These are phyloP conservation scores for Lachnellula suecica DNA, from an alignment of 2,329 filamentous ascomycete genomes.

Conservation along the genomic window DNA sequence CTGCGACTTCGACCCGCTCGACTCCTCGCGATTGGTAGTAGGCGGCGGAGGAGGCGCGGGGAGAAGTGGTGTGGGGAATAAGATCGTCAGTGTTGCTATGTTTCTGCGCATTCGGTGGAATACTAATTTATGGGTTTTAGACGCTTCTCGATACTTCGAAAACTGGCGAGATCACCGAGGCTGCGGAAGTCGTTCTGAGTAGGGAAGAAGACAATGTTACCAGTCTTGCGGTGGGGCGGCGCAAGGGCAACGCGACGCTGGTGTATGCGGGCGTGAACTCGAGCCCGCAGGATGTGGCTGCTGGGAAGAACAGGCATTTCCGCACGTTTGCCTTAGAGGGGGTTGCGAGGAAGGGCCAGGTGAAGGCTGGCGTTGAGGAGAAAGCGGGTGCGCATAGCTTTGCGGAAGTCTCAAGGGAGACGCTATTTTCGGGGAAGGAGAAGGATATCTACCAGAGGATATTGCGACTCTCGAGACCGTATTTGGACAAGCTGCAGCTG, in stretches of 20 bases:
- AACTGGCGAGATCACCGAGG: constrained; percentile 49
- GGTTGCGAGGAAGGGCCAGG: constrained; percentile 30
- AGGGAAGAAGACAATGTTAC: constrained; percentile 87
- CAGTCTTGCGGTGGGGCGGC: constrained; percentile 70
- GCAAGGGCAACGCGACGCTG: constrained; percentile 53
- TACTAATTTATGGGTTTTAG: constrained; percentile 21
- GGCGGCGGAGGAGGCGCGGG: constrained; percentile 85
- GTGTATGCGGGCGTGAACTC: constrained; percentile 84
- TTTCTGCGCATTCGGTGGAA: not conserved
- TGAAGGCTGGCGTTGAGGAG: constrained; percentile 33
- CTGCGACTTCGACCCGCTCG: constrained; percentile 82
- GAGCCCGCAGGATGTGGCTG: constrained; percentile 66
- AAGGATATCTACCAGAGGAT: constrained; percentile 59
- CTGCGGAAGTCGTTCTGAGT: constrained; percentile 74
- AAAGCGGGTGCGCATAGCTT: constrained; percentile 40
- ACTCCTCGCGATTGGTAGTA: constrained; percentile 74
- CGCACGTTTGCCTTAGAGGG: constrained; percentile 65
- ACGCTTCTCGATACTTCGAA: constrained; percentile 33
- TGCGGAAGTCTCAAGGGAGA: constrained; percentile 49
- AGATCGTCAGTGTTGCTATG: constrained; percentile 62
- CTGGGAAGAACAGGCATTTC: constrained; percentile 82
- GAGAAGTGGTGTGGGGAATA: constrained; percentile 80
- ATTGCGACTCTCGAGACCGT: constrained; percentile 52
- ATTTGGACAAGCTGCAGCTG: constrained; percentile 57
- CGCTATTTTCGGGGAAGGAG: constrained; percentile 50